Evolutionary conservation across 2,329 filamentous ascomycete species (phyloP), one percentile per base, ranked within the genome.

Genomic region (Ceratocystis variospora): DNA sequence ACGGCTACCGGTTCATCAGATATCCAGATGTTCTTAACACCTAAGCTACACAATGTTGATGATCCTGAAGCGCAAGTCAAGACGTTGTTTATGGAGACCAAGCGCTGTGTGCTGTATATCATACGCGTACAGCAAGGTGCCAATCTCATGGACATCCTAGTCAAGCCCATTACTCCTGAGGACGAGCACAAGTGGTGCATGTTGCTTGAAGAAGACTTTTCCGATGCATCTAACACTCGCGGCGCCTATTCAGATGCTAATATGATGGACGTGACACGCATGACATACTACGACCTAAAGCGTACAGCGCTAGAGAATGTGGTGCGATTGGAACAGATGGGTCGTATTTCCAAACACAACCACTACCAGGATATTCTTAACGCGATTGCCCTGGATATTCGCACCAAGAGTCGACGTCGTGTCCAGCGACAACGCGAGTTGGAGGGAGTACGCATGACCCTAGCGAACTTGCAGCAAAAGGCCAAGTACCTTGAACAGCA

Each of bases 311-410:
- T 99, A 5, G 92, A 99, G 75, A 97, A 97, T 72, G 90, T 99
- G 68, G 86, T 99, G 77, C 83, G 85, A 17, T 83, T 99, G 48
- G 93, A 99, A 76, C 86, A 89, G 70, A 82, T 88, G 72, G 92
- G 92, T 67, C 88, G 92, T 72, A 92, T 99, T 71, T 91, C 87
- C n/a, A 84, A 84, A 73, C 81, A 91, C 72, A 97, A 99, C 76
- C 85, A 89, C 73, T 99, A 97, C 77, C 94, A 99, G 77, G 94
- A 99, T 73, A 83, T 99, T n/a, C 83, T 99, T 70, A 99, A 99
- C 73, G 90, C 91, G 69, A 96, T 99, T 72, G 94, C 94, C 1
- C 83, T 95, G 66, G 94, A 99, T 73, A 99, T 99, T 73, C 88
- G 95, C 59, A 96, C 92, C 68, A 99, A 99, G 81, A 96, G 96